These are phyloP conservation scores for Chaetomiaceae sp. DNA, from an alignment of 2,329 filamentous ascomycete genomes.

Conservation along the genomic window DNA sequence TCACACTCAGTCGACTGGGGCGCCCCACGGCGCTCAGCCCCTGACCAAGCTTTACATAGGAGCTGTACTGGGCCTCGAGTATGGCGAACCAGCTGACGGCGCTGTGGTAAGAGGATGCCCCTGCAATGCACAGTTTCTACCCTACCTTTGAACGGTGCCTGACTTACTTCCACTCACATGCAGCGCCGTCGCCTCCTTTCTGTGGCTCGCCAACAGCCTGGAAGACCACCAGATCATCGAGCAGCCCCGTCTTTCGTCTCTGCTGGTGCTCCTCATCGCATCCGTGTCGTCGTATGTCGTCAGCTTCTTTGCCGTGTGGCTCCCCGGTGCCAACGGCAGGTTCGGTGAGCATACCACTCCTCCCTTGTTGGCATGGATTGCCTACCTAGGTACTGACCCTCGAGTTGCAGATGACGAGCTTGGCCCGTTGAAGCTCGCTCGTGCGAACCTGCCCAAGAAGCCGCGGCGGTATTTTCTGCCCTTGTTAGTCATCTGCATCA, in stretches of 20 bases:
- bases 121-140: background rate
- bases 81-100: slow-evolving; percentile 28
- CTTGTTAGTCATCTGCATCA: slow-evolving; percentile 38
- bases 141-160: background rate
- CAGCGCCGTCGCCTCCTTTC: slow-evolving; percentile 43
- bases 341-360: slow-evolving; percentile 32
- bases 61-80: too few relatives aligned
- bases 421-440: slow-evolving; percentile 31
- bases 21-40: background rate
- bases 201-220: slow-evolving; percentile 41
- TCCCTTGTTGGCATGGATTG: background rate
- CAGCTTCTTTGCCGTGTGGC: slow-evolving; percentile 39
- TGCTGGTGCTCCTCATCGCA: slow-evolving; percentile 42
- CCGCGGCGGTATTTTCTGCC: slow-evolving; percentile 43
- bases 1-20: slow-evolving; percentile 1
- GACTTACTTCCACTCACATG: background rate
- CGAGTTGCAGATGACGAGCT: slow-evolving; percentile 22
- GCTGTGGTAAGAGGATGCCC: slow-evolving; percentile 32
- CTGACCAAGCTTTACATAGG: too few relatives aligned
- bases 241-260: slow-evolving; percentile 42
- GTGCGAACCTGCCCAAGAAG: slow-evolving; percentile 37
- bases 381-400: background rate
- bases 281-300: slow-evolving; percentile 36
- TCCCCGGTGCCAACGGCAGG: slow-evolving; percentile 42
- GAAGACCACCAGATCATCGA: slow-evolving; percentile 46